A percentile compares a stretch with the other conserved stretches of the same genome.
phyloP scores from a whole-genome alignment of 2,329 filamentous ascomycete species.

The Aulographum hederae region DNA sequence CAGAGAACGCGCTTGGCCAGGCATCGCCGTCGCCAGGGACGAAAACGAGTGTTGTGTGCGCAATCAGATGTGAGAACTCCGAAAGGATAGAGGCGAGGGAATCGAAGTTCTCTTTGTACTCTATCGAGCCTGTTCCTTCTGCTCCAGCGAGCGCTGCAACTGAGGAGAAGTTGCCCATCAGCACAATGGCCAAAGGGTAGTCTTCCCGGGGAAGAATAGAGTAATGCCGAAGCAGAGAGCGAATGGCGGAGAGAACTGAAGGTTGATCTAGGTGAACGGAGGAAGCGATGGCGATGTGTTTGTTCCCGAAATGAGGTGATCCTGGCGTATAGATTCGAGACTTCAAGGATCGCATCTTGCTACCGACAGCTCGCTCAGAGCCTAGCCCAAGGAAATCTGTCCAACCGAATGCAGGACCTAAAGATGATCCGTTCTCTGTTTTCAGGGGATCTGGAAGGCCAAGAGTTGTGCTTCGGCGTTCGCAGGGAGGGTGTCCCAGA shows the following conservation, averaged over 20 bases:
- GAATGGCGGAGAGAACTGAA: conserved; percentile 61
- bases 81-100: conserved; percentile 62
- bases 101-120: conserved; percentile 95
- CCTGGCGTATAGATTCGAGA: conserved; percentile 36
- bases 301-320: conserved; percentile 11
- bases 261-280: conserved; percentile 78
- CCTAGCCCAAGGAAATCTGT: conserved; percentile 89
- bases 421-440: conserved; percentile 25
- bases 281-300: conserved; percentile 56
- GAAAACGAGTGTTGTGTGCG: conserved; percentile 70
- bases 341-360: conserved; percentile 69
- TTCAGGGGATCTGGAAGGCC: conserved; percentile 45
- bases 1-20: conserved; percentile 78
- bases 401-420: conserved; percentile 56
- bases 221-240: conserved; percentile 61
- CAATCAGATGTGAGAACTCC: conserved; percentile 68
- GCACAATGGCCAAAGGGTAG: conserved; percentile 59
- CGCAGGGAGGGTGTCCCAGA: conserved; percentile 79
- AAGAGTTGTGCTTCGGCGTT: conserved; percentile 62
- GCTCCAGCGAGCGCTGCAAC: conserved; percentile 42
- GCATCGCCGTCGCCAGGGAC: conserved; percentile 93
- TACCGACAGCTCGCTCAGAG: conserved; percentile 67
- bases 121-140: conserved; percentile 64
- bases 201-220: conserved; percentile 42
- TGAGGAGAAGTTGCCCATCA: conserved; percentile 68